Evolutionary conservation across 805 yeast species (phyloP), one percentile per base, ranked within the genome.

Genomic region (Scheffersomyces ergatensis): DNA sequence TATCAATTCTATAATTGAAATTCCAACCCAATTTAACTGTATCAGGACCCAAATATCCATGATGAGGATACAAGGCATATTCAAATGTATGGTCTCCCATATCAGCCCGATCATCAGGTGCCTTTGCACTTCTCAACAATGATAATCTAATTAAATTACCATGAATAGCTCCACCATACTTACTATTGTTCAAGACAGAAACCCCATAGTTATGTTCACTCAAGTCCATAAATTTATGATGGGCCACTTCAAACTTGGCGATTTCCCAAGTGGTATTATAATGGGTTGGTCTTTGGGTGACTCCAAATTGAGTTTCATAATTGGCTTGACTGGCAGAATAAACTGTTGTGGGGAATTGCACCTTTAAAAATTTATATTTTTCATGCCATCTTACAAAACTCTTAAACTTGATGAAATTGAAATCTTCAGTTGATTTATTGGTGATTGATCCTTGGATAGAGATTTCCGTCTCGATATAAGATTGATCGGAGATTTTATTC

Each of bases 181-280:
- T 92, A 57, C 82, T 77, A 63, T 89, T 83, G 60, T 90, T 92
- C 54, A 92, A 58, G 14, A 92, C 65, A 0, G 95, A 75, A 11
- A 89, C 96, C 57, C 99, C 99, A 55, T 88, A 90, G 46, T 77
- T 78, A 60, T 71, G 78, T 55, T 89, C 98, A 19, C 95, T 85
- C 53, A 86, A 81, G 59, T 92, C 99, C 51, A 95, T 92, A 65
- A 88, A 92, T 57, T 87, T 87, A 62, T 93, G 99, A 55, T 85
- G 89, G 55, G 96, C 87, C 9, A 89, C 96, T 64, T 92, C 99
- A 62, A 92, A 92, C 60, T 89, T 90, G 43, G 98, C 98, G 25
- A 85, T 84, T 55, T 92, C 99, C 98, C 98, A 92, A 0, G 88
- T 71, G 0, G 99, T 92, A 60, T 92, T 93, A 67, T 73, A 92